phyloP scores from a whole-genome alignment of 2,329 filamentous ascomycete genomes.

The Claviceps spartinae region DNA sequence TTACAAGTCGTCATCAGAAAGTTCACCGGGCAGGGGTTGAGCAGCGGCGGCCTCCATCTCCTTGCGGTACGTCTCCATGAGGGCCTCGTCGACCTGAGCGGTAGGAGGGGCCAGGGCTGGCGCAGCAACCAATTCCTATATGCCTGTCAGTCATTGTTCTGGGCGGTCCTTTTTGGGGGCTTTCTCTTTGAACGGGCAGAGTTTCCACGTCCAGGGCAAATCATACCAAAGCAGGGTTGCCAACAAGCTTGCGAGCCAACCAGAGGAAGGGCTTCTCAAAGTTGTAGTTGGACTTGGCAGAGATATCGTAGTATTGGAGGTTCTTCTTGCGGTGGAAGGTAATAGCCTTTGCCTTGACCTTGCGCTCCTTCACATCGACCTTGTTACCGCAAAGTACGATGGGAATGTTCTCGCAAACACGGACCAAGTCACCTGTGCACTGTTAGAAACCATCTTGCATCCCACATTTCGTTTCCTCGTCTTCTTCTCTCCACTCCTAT shows the following conservation, averaged over 20 bases:
- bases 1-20: constrained; percentile 61
- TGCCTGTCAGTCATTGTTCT: constrained; percentile 14
- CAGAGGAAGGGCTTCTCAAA: constrained; percentile 99
- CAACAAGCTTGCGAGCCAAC: constrained; percentile 96
- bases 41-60: constrained; percentile 75
- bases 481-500: neutral
- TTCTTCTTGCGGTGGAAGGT: constrained; percentile 99
- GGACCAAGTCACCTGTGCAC: constrained; percentile 76
- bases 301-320: constrained; percentile 99
- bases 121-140: constrained; percentile 87
- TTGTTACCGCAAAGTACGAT: constrained; percentile 99
- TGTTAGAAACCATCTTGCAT: constrained; percentile 8
- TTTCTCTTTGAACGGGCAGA: neutral
- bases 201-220: neutral
- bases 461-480: neutral
- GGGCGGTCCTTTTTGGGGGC: neutral
- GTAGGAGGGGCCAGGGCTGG: constrained; percentile 90
- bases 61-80: constrained; percentile 69
- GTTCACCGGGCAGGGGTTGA: constrained; percentile 88
- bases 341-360: constrained; percentile 99
- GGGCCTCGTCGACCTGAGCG: constrained; percentile 71
- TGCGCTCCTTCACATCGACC: constrained; percentile 99
- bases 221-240: constrained; percentile 49
- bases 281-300: constrained; percentile 99
- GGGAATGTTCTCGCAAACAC: constrained; percentile 97